Conservation (phyloP, 345 rosid genomes). For the Populus davidiana region DNA sequence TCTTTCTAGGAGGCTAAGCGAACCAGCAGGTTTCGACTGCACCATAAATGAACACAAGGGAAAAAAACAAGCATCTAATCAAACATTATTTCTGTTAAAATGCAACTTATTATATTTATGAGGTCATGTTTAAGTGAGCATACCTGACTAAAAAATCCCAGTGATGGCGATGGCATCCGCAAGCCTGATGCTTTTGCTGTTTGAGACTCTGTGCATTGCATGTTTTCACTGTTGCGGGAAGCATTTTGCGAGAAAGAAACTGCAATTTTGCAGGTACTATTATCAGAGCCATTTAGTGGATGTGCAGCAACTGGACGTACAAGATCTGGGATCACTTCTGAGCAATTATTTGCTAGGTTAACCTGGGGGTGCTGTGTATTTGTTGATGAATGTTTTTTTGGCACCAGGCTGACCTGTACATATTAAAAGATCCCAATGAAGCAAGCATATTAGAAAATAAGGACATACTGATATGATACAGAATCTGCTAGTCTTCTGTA, state of each 20-base stretch:
- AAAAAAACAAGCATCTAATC: slow-evolving; percentile 3
- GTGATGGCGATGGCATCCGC: slow-evolving; percentile 86
- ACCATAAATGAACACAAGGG: slow-evolving; percentile 21
- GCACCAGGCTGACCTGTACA: slow-evolving; percentile 42
- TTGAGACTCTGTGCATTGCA: slow-evolving; percentile 33
- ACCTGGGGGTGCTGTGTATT: slow-evolving; percentile 26
- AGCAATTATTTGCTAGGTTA: slow-evolving; percentile 28
- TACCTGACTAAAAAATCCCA: slow-evolving; percentile 83
- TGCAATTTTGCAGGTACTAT: slow-evolving; percentile 24
- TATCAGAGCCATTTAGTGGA: slow-evolving; percentile 25
- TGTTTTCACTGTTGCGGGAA: slow-evolving; percentile 21
- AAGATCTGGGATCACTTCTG: slow-evolving; percentile 33
- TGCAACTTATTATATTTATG: background rate
- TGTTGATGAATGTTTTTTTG: slow-evolving; percentile 33
- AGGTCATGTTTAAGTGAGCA: background rate
- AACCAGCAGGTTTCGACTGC: slow-evolving; percentile 61
- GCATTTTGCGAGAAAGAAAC: slow-evolving; percentile 35
- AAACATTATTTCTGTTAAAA: background rate
- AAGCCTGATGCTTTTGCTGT: slow-evolving; percentile 71
- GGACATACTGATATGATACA: background rate
- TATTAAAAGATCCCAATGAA: slow-evolving; percentile 3
- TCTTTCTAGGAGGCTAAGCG: slow-evolving; percentile 31
- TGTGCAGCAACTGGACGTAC: slow-evolving; percentile 27
- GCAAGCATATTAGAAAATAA: slow-evolving; percentile 15
- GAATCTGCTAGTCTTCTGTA: slow-evolving; percentile 14